Evolutionary conservation across 495 filamentous ascomycete genomes (phyloP).

Genomic region (Ascobolus immersus): DNA sequence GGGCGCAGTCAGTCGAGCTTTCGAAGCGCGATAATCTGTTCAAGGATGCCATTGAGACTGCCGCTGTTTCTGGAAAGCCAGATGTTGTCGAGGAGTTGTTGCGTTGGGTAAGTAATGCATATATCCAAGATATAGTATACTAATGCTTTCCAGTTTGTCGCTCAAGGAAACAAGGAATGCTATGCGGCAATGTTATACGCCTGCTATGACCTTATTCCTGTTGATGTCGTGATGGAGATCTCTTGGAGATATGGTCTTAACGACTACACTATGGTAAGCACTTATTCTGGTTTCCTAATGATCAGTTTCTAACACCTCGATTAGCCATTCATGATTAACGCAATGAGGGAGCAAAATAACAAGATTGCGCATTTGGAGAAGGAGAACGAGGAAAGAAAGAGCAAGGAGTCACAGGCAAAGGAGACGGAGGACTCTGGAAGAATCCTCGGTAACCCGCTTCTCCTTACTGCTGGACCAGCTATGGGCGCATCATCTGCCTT

Average conservation of each 20-base stretch:
- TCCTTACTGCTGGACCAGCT: slow-evolving; percentile 84
- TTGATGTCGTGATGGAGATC: slow-evolving; percentile 77
- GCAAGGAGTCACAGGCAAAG: slow-evolving; percentile 58
- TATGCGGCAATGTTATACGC: slow-evolving; percentile 98
- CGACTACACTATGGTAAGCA: slow-evolving; percentile 71
- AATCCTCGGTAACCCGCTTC: slow-evolving; percentile 75
- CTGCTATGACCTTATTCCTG: slow-evolving; percentile 89
- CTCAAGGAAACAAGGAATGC: slow-evolving; percentile 96
- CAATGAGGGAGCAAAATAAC: slow-evolving; percentile 67
- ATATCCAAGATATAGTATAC: slow-evolving; percentile 4
- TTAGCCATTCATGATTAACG: slow-evolving; percentile 90
- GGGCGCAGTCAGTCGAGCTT: slow-evolving; percentile 96
- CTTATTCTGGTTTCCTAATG: slow-evolving; percentile 2
- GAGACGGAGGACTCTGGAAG: slow-evolving; percentile 78
- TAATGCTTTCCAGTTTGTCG: slow-evolving; percentile 51
- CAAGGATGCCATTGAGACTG: slow-evolving; percentile 98
- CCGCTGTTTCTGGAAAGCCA: slow-evolving; percentile 73
- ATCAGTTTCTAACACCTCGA: slow-evolving; percentile 4
- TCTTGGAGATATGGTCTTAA: slow-evolving; percentile 88
- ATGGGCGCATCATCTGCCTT: slow-evolving; percentile 37
- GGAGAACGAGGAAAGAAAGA: slow-evolving; percentile 94
- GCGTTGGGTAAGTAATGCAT: slow-evolving; percentile 55
- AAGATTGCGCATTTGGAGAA: slow-evolving; percentile 67
- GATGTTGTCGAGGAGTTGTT: slow-evolving; percentile 89
- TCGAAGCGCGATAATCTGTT: slow-evolving; percentile 99